Base-by-base conservation (phyloP, 2,329 filamentous ascomycete genomes). In the Nemania diffusa region DNA sequence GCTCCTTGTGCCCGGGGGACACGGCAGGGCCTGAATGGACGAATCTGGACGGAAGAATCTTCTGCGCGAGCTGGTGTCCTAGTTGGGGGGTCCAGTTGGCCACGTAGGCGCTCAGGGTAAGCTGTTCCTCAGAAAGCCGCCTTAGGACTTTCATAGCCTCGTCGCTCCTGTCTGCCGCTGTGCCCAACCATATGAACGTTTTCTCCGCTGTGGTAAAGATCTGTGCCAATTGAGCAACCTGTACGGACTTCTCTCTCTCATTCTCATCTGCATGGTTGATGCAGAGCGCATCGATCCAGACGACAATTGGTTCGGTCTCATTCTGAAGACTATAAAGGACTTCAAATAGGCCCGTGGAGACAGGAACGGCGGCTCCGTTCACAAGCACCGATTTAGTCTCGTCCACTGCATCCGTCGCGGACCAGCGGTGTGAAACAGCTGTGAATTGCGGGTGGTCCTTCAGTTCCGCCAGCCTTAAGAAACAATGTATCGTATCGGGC, bases 251-350 rank as follows among this genome's bases (percentile, higher is more conserved):
- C 61, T 76, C 75, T 5, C 24, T 57, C 55, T 67, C 64, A 1
- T 62, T 50, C 5, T 51, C 55, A 34, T 74, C 70, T 7, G 55
- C 69, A 9, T 72, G 69, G 55, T 76, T 72, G 29, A 75, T 72
- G 53, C 75, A 77, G 8, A 77, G 61, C 17, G 73, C 71, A 44
- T 73, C 71, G 27, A 77, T 67, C 73, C 73, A 77, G 34, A 75
- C 44, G 0, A 66, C 66, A 7, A 65, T 58, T 0, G 71, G 32
- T 3, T 71, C 67, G 0, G 62, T 32, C 46, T 72, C 69, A 34
- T 59, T 57, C 48, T 72, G 72, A 2, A 71, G 8, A 24, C 66
- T 56, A 2, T 42, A n/a, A 1, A 74, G 62, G 5, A 71, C 56
- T 3, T 59, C 52, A 17, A 65, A 71, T 6, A 74, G 15, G 24